phyloP scores from a whole-genome alignment of 768 basidiomycete species.

The Panus rudis region DNA sequence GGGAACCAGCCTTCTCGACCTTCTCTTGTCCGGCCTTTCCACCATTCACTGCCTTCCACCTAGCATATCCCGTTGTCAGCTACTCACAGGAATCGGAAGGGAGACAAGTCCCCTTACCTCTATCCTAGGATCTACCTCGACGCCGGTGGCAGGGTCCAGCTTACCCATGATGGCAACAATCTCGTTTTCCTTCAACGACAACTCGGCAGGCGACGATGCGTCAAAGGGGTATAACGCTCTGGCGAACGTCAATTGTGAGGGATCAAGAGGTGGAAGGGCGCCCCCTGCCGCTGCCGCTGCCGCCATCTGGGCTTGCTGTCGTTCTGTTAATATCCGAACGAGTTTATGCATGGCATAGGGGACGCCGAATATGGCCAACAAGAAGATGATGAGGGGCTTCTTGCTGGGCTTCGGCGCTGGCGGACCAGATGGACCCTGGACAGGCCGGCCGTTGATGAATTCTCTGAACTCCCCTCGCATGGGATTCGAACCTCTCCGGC shows the following conservation, averaged over 20 bases:
- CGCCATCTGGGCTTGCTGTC: constrained; percentile 34
- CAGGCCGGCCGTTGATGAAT: constrained; percentile 61
- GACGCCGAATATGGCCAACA: constrained; percentile 87
- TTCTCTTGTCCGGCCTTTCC: constrained; percentile 88
- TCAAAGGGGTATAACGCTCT: constrained; percentile 76
- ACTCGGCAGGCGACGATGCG: constrained; percentile 68
- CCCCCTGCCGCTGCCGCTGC: constrained; percentile 30
- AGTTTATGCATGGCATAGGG: constrained; percentile 92
- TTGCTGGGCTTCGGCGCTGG: constrained; percentile 59
- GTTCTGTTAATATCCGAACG: constrained; percentile 66
- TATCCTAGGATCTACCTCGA: constrained; percentile 57
- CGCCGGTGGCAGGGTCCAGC: constrained; percentile 60
- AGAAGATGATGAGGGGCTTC: constrained; percentile 90
- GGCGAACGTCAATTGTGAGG: constrained; percentile 75
- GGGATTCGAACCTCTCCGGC: constrained; percentile 30
- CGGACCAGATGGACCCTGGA: constrained; percentile 40
- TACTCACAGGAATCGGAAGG: not conserved
- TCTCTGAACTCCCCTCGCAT: constrained; percentile 67
- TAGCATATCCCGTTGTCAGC: constrained; percentile 12
- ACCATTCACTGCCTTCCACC: constrained; percentile 69
- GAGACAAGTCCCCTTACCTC: constrained; percentile 30
- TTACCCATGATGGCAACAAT: constrained; percentile 89
- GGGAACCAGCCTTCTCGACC: constrained; percentile 96
- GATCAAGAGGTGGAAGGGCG: constrained; percentile 62
- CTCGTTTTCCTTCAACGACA: constrained; percentile 79